Conservation (phyloP, 1,284 basidiomycete genomes). For the Acaromyces ingoldii region DNA sequence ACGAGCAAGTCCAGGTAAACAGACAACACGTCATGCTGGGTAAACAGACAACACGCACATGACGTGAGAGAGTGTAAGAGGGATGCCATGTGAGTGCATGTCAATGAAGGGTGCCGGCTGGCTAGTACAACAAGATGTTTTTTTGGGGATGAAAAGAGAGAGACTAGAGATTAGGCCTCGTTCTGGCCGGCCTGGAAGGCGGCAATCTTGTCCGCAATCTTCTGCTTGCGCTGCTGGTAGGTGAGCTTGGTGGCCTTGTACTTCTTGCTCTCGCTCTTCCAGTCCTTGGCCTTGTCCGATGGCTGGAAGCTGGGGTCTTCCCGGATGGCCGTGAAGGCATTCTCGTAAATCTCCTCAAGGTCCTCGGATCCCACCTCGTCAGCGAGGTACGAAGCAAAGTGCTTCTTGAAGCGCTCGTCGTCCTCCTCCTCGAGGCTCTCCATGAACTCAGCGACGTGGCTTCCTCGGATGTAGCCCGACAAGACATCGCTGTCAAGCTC, state of each 20-base stretch:
- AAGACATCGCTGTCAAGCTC: conserved; percentile 87
- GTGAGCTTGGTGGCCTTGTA: conserved; percentile 70
- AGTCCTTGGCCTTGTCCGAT: conserved; percentile 85
- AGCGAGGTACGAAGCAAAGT: conserved; percentile 90
- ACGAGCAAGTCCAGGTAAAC: too few species aligned
- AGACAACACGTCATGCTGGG: too few species aligned
- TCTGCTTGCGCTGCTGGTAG: conserved; percentile 59
- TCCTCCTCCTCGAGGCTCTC: conserved; percentile 99
- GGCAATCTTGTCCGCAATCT: conserved; percentile 46
- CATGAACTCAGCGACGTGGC: conserved; percentile 99
- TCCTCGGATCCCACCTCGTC: conserved; percentile 94
- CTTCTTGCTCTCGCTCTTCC: conserved; percentile 80
- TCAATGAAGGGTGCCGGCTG: too few species aligned
- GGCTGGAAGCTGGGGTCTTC: conserved; percentile 88
- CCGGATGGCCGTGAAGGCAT: conserved; percentile 76
- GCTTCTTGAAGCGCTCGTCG: conserved; percentile 99
- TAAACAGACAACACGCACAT: too few species aligned
- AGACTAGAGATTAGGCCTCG: too few species aligned
- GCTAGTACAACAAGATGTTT: too few species aligned
- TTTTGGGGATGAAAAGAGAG: too few species aligned
- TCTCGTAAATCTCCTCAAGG: conserved; percentile 91
- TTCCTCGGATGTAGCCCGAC: conserved; percentile 97
- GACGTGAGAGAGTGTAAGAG: too few species aligned
- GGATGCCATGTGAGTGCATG: too few species aligned
- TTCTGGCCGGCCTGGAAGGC: conserved; percentile 28